Conservation (phyloP, 441 rosid species). For the Pelargonium fulgidum region DNA sequence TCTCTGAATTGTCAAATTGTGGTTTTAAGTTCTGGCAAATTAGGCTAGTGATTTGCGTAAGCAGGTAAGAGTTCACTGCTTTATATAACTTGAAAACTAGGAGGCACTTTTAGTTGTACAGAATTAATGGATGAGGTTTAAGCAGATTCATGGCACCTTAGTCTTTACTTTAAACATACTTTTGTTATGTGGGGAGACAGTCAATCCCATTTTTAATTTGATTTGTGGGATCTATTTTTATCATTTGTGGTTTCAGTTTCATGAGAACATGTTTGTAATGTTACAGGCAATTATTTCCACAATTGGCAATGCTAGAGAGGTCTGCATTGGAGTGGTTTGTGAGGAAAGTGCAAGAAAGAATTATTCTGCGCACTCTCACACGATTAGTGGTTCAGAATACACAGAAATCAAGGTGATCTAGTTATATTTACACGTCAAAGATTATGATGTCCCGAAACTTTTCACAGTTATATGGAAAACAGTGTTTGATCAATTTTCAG, state of each 20-base stretch:
- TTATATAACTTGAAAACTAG: too few species aligned
- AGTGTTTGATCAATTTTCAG: not conserved
- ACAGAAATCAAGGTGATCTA: conserved; percentile 51
- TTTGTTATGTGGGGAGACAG: not conserved
- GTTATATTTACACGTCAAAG: conserved; percentile 13
- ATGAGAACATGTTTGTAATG: conserved; percentile 11
- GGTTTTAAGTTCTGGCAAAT: not conserved
- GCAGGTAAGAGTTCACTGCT: too few species aligned
- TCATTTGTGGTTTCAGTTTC: not conserved
- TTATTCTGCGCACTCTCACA: conserved; percentile 57
- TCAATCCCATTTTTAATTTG: not conserved
- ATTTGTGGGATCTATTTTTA: not conserved
- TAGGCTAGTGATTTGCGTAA: not conserved
- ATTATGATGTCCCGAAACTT: conserved; percentile 12
- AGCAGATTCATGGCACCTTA: not conserved
- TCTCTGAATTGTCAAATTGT: not conserved
- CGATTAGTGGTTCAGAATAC: conserved; percentile 42
- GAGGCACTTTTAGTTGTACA: too few species aligned
- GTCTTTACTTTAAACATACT: not conserved
- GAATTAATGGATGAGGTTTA: too few species aligned
- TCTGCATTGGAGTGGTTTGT: conserved; percentile 69
- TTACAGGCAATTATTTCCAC: conserved; percentile 49
- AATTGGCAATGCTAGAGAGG: conserved; percentile 34
- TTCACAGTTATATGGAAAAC: not conserved
- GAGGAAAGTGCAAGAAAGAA: conserved; percentile 60